Evolutionary conservation across 78 protist genomes (phyloP).

Genomic region (Polysphondylium violaceum): DNA sequence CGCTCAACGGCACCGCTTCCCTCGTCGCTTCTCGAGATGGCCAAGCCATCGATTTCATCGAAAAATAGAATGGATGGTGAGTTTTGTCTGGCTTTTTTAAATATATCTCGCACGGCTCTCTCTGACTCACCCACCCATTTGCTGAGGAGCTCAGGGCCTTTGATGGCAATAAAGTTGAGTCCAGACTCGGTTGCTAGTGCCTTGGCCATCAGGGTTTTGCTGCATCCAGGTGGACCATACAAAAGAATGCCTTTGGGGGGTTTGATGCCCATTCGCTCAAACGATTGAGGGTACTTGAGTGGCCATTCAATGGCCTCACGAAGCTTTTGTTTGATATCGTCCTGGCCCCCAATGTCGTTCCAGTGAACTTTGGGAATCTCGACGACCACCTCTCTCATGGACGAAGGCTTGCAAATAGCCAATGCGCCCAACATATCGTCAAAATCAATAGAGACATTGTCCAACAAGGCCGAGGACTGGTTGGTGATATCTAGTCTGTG

Average conservation of each 20-base stretch:
- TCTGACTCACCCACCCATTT: constrained; percentile 97
- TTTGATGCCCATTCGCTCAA: constrained; percentile 91
- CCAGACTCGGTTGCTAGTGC: constrained; percentile 96
- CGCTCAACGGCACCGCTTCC: constrained; percentile 91
- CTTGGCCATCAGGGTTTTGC: constrained; percentile 96
- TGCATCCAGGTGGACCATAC: constrained; percentile 98
- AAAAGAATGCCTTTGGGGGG: constrained; percentile 96
- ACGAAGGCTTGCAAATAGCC: constrained; percentile 50
- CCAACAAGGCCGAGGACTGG: background rate
- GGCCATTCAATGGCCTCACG: constrained; percentile 97
- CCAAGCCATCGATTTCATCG: constrained; percentile 95
- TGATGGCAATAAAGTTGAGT: constrained; percentile 95
- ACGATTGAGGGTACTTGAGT: constrained; percentile 89
- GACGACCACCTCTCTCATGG: constrained; percentile 80
- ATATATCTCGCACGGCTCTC: constrained; percentile 91
- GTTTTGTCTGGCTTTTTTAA: constrained; percentile 88
- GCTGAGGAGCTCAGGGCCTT: constrained; percentile 94
- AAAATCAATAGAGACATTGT: background rate
- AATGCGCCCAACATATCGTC: constrained; percentile 54
- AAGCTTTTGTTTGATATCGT: constrained; percentile 88
- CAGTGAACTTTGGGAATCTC: constrained; percentile 90
- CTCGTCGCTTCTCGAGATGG: constrained; percentile 85
- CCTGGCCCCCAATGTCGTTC: constrained; percentile 98
- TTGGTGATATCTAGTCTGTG: constrained; percentile 31
- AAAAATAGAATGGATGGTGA: constrained; percentile 93